Percentiles rank a stretch among this genome's conserved stretches.
Evolutionary conservation across 2,329 filamentous ascomycete genomes (phyloP).

Genomic region (Colletotrichum sp.): DNA sequence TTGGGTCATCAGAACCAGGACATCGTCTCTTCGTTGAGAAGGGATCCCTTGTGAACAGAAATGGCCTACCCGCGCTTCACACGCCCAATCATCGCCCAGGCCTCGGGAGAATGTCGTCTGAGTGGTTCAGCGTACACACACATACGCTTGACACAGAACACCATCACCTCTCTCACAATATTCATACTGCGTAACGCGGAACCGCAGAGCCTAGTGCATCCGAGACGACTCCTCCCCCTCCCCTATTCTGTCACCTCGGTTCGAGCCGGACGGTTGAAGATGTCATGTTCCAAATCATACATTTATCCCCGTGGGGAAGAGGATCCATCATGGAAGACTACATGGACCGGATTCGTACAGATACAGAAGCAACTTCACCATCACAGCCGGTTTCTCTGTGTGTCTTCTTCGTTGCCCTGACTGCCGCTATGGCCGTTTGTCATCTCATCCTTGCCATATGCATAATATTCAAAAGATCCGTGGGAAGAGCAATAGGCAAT

Average conservation of each 20-base stretch:
- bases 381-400: neutral
- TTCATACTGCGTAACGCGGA: neutral
- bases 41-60: neutral
- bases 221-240: neutral
- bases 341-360: neutral
- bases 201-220: neutral
- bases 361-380: neutral
- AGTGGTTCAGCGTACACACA: neutral
- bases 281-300: neutral
- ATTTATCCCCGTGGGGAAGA: neutral
- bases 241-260: neutral
- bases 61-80: neutral
- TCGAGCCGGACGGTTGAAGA: neutral
- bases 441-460: neutral
- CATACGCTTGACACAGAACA: neutral
- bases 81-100: neutral
- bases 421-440: neutral
- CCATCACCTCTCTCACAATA: neutral
- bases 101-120: neutral
- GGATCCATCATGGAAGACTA: neutral
- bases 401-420: neutral
- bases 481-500: neutral
- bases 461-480: neutral
- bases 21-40: neutral
- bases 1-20: neutral